These are phyloP conservation scores for Withania somnifera DNA, from an alignment of 305 asterid genomes.

Conservation along the genomic window DNA sequence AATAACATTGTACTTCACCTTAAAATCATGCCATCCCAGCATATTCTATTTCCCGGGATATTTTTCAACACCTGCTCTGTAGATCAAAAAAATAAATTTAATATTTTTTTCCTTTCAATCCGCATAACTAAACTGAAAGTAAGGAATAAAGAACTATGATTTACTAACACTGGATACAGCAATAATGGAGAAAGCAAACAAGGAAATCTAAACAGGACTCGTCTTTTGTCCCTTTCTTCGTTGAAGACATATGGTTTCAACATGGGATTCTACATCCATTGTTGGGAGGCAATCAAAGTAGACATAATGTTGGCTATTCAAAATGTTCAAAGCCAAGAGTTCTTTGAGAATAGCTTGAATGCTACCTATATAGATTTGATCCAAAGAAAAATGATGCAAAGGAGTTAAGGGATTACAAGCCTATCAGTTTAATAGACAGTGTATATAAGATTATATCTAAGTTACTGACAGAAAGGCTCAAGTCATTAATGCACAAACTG, in stretches of 20 bases:
- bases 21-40: constrained; percentile 72
- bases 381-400: too few relatives aligned
- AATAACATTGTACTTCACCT: constrained; percentile 27
- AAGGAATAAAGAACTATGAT: background rate
- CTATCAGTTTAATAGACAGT: too few relatives aligned
- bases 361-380: too few relatives aligned
- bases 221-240: background rate
- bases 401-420: too few relatives aligned
- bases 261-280: too few relatives aligned
- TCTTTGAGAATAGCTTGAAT: too few relatives aligned
- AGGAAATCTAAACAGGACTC: background rate
- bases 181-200: background rate
- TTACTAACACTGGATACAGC: background rate
- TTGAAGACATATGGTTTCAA: background rate
- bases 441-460: too few relatives aligned
- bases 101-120: background rate
- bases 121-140: background rate
- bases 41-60: constrained; percentile 62
- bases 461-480: too few relatives aligned
- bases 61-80: constrained; percentile 56
- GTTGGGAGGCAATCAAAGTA: too few relatives aligned
- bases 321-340: too few relatives aligned
- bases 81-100: background rate
- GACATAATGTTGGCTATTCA: too few relatives aligned
- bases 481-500: too few relatives aligned